Evolutionary conservation across 176 grass and related monocot species (phyloP).

Genomic region (Zoysia pacifica): DNA sequence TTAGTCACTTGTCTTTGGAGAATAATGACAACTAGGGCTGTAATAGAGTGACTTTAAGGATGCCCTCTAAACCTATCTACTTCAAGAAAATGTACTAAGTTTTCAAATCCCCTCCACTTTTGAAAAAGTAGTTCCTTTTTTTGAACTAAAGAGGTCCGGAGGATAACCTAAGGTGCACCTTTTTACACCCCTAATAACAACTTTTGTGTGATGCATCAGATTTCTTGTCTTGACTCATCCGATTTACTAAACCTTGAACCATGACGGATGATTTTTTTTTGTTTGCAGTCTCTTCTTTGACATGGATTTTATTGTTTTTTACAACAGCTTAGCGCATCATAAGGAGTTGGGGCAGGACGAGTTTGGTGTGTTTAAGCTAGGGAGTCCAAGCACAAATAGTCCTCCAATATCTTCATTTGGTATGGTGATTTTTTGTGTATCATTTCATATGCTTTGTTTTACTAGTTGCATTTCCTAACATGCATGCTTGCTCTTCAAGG

Average conservation of each 20-base stretch:
- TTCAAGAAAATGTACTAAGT: no score
- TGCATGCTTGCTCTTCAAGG: constrained; percentile 30
- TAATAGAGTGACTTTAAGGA: no score
- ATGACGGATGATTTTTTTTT: neutral
- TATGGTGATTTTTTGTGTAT: constrained; percentile 30
- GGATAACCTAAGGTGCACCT: no score
- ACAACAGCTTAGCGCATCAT: constrained; percentile 65
- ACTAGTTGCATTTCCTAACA: constrained; percentile 33
- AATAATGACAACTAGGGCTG: neutral
- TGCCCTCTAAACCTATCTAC: no score
- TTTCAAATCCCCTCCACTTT: no score
- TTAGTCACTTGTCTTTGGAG: neutral
- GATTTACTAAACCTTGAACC: neutral
- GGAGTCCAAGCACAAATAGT: constrained; percentile 66
- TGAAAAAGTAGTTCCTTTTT: no score
- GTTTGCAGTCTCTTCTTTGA: constrained; percentile 4
- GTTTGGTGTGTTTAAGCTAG: constrained; percentile 50
- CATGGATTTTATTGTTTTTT: constrained; percentile 23
- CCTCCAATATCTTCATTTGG: constrained; percentile 62
- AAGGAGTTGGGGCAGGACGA: constrained; percentile 68
- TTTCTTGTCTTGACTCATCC: neutral
- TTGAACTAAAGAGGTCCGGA: no score
- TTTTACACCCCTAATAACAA: no score
- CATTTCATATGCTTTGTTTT: constrained; percentile 15
- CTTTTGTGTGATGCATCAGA: neutral